A percentile compares a stretch with the other conserved stretches of the same genome.
These are phyloP conservation scores for Erodium trifolium DNA, from an alignment of 441 rosid genomes.

Conservation along the genomic window DNA sequence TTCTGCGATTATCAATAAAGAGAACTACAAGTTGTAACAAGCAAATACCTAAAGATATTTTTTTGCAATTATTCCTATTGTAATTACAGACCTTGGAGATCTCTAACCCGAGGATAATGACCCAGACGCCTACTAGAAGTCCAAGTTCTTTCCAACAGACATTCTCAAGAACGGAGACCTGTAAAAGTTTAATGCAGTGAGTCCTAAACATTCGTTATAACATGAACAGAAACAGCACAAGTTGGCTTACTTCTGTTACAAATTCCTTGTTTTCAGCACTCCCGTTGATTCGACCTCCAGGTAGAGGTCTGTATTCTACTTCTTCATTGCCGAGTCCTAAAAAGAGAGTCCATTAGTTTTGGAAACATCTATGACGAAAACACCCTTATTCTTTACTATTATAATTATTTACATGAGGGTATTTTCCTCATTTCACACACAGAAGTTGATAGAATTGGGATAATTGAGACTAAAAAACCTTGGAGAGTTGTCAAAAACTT, in stretches of 20 bases:
- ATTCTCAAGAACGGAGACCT: slow-evolving; percentile 50
- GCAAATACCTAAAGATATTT: no score
- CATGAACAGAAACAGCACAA: background rate
- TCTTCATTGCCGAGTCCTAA: slow-evolving; percentile 30
- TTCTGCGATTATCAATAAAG: no score
- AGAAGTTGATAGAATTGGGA: no score
- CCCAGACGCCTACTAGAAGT: slow-evolving; percentile 57
- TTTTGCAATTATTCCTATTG: background rate
- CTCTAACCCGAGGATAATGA: slow-evolving; percentile 48
- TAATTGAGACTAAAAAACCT: no score
- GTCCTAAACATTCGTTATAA: slow-evolving; percentile 8
- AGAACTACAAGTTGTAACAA: no score
- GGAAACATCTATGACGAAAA: background rate
- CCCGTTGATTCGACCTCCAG: slow-evolving; percentile 22
- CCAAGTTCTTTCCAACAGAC: slow-evolving; percentile 64
- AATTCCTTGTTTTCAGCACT: slow-evolving; percentile 22
- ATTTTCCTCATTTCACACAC: no score
- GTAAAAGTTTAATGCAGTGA: slow-evolving; percentile 11
- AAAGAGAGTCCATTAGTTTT: slow-evolving; percentile 5
- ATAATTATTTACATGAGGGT: no score
- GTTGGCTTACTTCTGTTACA: slow-evolving; percentile 15
- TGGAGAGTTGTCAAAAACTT: no score
- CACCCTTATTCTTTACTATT: no score
- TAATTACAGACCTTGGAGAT: slow-evolving; percentile 40
- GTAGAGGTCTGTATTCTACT: slow-evolving; percentile 46